A percentile compares a stretch with the other conserved stretches of the same genome.
These are phyloP conservation scores for Sclerospora graminicola DNA, from an alignment of 352 stramenopile species.

Conservation along the genomic window DNA sequence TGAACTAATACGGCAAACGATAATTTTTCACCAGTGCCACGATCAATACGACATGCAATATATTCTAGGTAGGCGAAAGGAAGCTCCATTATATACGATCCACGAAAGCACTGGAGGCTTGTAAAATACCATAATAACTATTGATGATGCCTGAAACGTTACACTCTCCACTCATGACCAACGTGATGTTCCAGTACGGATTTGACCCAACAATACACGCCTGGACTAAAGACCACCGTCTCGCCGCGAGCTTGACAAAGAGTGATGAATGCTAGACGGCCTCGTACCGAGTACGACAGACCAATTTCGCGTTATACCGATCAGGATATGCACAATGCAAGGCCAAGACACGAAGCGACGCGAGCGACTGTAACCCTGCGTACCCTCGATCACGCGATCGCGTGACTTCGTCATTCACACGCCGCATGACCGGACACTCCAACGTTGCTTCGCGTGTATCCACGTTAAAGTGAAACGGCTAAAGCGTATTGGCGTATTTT, in stretches of 20 bases:
- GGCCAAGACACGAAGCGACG: slow-evolving; percentile 80
- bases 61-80: too few relatives aligned
- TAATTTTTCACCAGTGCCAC: too few relatives aligned
- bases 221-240: slow-evolving; percentile 53
- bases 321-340: slow-evolving; percentile 69
- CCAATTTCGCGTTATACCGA: slow-evolving; percentile 31
- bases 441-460: slow-evolving; percentile 91
- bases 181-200: too few relatives aligned
- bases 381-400: slow-evolving; percentile 57
- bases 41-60: too few relatives aligned
- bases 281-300: slow-evolving; percentile 43
- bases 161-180: too few relatives aligned
- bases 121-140: too few relatives aligned
- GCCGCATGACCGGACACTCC: slow-evolving; percentile 85
- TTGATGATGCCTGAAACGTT: too few relatives aligned
- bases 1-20: too few relatives aligned
- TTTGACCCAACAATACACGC: slow-evolving; percentile 49
- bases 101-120: too few relatives aligned
- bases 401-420: slow-evolving; percentile 83
- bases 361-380: slow-evolving; percentile 56
- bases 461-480: slow-evolving; percentile 90
- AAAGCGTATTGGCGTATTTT: slow-evolving; percentile 48
- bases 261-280: slow-evolving; percentile 31
- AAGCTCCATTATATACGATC: too few relatives aligned
- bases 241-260: slow-evolving; percentile 32